Evolutionary conservation across 2,329 filamentous ascomycete species (phyloP).

Genomic region (Colletotrichum sp.): DNA sequence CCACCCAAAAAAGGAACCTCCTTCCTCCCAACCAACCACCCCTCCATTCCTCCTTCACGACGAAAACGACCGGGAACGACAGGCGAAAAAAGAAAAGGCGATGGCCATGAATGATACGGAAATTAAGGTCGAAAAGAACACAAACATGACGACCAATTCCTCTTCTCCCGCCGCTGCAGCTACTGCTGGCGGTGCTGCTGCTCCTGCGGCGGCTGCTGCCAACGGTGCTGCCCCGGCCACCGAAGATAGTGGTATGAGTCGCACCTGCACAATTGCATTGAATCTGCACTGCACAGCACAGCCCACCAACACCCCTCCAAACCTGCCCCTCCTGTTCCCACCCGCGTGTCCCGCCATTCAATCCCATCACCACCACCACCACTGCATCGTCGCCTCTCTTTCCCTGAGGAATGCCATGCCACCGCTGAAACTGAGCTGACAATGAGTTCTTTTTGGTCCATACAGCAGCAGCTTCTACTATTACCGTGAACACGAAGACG

Average conservation of each 20-base stretch:
- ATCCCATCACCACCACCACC: constrained; percentile 20
- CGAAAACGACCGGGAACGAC: constrained; percentile 24
- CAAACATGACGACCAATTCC: constrained; percentile 40
- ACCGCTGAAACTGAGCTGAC: constrained; percentile 31
- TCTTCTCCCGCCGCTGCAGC: constrained; percentile 32
- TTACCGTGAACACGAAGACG: constrained; percentile 54
- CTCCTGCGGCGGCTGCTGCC: constrained; percentile 26
- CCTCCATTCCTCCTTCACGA: constrained; percentile 23
- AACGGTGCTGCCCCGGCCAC: constrained; percentile 29
- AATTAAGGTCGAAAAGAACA: constrained; percentile 39
- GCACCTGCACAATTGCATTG: constrained; percentile 28
- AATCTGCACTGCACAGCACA: constrained; percentile 6
- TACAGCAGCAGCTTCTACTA: constrained; percentile 47
- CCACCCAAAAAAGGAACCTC: constrained; percentile 25
- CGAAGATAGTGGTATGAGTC: constrained; percentile 43
- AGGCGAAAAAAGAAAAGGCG: constrained; percentile 29
- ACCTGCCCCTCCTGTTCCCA: constrained; percentile 34
- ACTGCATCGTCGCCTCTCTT: background rate
- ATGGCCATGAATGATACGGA: constrained; percentile 46
- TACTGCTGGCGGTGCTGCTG: constrained; percentile 27
- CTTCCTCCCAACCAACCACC: constrained; percentile 25
- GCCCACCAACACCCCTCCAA: constrained; percentile 21
- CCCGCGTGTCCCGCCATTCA: background rate
- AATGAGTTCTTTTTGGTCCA: background rate
- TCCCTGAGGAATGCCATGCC: background rate